A percentile compares a stretch with the other conserved stretches of the same genome.
Evolutionary conservation across 768 basidiomycete genomes (phyloP).

Genomic region (Tylopilus cervinicoccineus): DNA sequence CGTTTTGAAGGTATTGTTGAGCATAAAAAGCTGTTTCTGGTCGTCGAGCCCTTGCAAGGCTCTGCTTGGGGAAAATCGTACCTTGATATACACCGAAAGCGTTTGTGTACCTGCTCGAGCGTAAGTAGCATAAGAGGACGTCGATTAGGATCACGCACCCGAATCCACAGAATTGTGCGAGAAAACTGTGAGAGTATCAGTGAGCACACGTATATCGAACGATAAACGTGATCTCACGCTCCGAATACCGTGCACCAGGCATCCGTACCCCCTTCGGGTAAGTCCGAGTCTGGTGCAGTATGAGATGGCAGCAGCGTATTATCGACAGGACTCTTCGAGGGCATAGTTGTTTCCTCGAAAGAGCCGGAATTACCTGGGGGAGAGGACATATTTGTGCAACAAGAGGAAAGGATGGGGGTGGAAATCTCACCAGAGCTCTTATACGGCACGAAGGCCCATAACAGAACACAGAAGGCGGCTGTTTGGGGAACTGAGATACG

Average conservation of each 20-base stretch:
- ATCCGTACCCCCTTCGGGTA: conserved; percentile 16
- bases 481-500: not conserved
- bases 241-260: conserved; percentile 27
- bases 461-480: not conserved
- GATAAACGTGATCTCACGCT: conserved; percentile 13
- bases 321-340: not conserved
- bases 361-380: not conserved
- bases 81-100: conserved; percentile 30
- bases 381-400: not conserved
- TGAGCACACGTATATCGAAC: not conserved
- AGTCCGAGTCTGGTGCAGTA: not conserved
- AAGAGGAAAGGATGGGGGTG: not conserved
- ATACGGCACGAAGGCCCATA: not conserved
- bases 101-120: conserved; percentile 10
- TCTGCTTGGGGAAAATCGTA: not conserved
- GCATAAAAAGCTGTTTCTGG: conserved; percentile 18
- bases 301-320: not conserved
- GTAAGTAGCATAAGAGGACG: not conserved
- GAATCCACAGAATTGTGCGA: conserved; percentile 24
- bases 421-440: not conserved
- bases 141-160: conserved; percentile 11
- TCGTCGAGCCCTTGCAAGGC: not conserved
- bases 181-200: conserved; percentile 16
- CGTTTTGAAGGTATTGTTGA: conserved; percentile 16
- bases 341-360: not conserved